Evolutionary conservation across 163 green algal species (phyloP), one percentile per base, ranked within the genome.

Genomic region (Volvox carteri): DNA sequence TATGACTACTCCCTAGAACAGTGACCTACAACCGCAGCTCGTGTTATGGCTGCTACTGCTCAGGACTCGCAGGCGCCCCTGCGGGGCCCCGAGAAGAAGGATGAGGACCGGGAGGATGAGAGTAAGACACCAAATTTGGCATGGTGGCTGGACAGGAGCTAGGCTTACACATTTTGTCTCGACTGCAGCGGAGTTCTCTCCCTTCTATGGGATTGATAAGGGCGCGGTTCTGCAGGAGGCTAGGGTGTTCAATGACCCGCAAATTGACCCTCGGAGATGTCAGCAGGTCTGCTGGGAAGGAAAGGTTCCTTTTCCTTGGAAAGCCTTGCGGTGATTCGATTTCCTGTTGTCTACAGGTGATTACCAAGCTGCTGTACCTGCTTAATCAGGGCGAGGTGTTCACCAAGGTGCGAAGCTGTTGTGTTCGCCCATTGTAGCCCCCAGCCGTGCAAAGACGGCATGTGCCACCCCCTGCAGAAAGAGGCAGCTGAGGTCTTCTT

Each of bases 201-300:
- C 98, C 12, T 99, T 99, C 87, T 99, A 98, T 83, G 98, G 98
- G 54, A 99, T 99, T 56, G 98, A 99, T 92, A 99, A 99, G 93
- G 98, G 97, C 6, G 95, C 96, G n/a, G 98, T 99, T 33, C 95
- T 99, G 54, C 98, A 99, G 93, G 98, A 99, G 90, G 95, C 98
- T 6, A 93, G 98, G 39, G 94, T 98, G 54, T 99, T 99, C 93
- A 97, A 99, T 89, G 96, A 99, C 78, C 93, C 96, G 0, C 97
- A 99, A 83, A 95, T 99, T 52, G 98, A 99, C 90, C 90, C 98
- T n/a, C 93, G 98, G 9, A 92, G 93, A 60, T 99, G 98, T 89
- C 96, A 98, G 90, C 98, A 99, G 95, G 97, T 98, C 42, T 35
- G 91, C 83, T 30, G 2, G 9, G 18, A 46, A 19, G 2, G 60